Evolutionary conservation across 75 land plant species (phyloP), one percentile per base, ranked within the genome.

Genomic region (Adiantum capillusveneris): DNA sequence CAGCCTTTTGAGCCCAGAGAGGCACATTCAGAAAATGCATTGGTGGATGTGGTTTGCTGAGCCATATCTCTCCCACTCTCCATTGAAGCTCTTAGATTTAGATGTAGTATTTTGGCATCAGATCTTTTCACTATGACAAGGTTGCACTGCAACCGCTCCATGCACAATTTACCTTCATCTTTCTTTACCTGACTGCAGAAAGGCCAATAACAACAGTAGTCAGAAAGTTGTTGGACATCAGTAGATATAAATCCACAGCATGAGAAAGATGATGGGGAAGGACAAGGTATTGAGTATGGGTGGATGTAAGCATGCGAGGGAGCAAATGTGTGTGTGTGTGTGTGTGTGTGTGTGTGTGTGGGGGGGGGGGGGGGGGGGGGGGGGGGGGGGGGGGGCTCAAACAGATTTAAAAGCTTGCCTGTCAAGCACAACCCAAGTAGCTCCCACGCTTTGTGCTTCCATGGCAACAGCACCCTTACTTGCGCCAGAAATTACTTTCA

Each of bases 341-440:
- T n/a, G n/a, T n/a, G n/a, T n/a, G n/a, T n/a, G n/a, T n/a, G n/a
- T n/a, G n/a, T n/a, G n/a, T n/a, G n/a, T n/a, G n/a, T n/a, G n/a
- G n/a, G n/a, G n/a, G n/a, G n/a, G n/a, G n/a, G n/a, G n/a, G n/a
- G n/a, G n/a, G n/a, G n/a, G n/a, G n/a, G n/a, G n/a, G n/a, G n/a
- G n/a, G n/a, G n/a, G n/a, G n/a, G n/a, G n/a, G n/a, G n/a, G n/a
- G n/a, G n/a, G n/a, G n/a, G n/a, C n/a, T n/a, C n/a, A n/a, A n/a
- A n/a, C n/a, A n/a, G n/a, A n/a, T n/a, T n/a, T n/a, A n/a, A n/a
- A 34, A 34, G 17, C 71, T 70, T 84, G 81, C 97, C 75, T 92
- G 70, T 92, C 97, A 63, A 92, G 62, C 14, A 92, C 79, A 63
- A 92, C 94, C 97, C 97, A 92, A 54, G 72, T 80, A 29, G 97